These are phyloP conservation scores for Fraxinus latifolia DNA, from an alignment of 305 asterid genomes.

Conservation along the genomic window DNA sequence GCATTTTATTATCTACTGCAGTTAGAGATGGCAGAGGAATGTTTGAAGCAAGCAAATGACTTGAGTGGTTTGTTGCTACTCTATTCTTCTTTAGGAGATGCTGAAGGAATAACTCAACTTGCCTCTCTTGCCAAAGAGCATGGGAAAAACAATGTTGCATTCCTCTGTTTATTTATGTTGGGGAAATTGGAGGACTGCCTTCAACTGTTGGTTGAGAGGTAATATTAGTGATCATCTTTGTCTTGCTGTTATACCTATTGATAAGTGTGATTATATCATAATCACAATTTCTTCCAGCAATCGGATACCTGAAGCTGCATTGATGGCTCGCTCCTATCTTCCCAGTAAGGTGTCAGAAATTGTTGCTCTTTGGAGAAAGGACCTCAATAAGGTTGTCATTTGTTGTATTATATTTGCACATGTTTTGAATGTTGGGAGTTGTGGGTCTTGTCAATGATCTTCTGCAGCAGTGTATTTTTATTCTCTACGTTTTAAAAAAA, in stretches of 20 bases:
- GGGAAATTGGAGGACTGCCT: slow-evolving; percentile 94
- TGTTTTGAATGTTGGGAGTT: slow-evolving; percentile 19
- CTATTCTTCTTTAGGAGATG: slow-evolving; percentile 87
- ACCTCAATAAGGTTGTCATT: slow-evolving; percentile 68
- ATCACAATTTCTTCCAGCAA: slow-evolving; percentile 47
- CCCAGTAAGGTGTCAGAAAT: slow-evolving; percentile 98
- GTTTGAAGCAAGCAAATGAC: slow-evolving; percentile 92
- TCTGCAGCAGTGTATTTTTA: slow-evolving; percentile 11
- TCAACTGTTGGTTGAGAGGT: slow-evolving; percentile 93
- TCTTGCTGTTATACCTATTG: slow-evolving; percentile 20
- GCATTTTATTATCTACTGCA: slow-evolving; percentile 39
- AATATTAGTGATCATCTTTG: slow-evolving; percentile 18
- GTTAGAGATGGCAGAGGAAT: slow-evolving; percentile 93
- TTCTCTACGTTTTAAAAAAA: slow-evolving; percentile 6
- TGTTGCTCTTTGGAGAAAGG: slow-evolving; percentile 88
- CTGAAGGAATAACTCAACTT: slow-evolving; percentile 80
- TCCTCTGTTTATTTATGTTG: slow-evolving; percentile 86
- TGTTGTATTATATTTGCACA: not conserved
- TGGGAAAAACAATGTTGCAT: slow-evolving; percentile 93
- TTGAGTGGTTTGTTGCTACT: slow-evolving; percentile 89
- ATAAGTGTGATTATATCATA: slow-evolving; percentile 6
- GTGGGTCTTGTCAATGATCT: slow-evolving; percentile 5
- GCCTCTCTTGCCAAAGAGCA: slow-evolving; percentile 80
- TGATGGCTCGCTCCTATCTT: slow-evolving; percentile 99
- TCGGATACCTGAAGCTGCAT: slow-evolving; percentile 99